Evolutionary conservation across 2,329 filamentous ascomycete genomes (phyloP), one percentile per base, ranked within the genome.

Genomic region (Colletotrichum spaethianum): DNA sequence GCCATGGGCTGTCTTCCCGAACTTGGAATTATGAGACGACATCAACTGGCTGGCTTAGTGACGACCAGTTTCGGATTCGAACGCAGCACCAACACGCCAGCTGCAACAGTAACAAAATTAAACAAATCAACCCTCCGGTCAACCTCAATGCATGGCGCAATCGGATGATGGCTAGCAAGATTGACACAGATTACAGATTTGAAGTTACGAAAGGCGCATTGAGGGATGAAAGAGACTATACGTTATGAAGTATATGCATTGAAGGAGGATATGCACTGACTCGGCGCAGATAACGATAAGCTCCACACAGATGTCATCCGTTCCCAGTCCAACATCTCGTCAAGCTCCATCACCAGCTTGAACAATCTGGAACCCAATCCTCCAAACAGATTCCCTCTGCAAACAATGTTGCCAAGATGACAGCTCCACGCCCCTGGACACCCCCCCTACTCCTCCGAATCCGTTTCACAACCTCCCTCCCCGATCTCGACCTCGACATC

Each of bases 391-490:
- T 16, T 9, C 18, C 31, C 44, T 14, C n/a, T 8, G 50, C 12
- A 48, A 50, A 48, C 38, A 55, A 72, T 69, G 67, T 46, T 53
- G 23, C 70, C 26, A 31, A 44, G 44, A 72, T 72, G 70, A 72
- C 59, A 16, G 36, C 53, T 38, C 53, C 66, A 31, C 59, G 60
- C 70, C 66, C 70, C 14, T 78, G 63, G 60, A 76, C 76, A 65
- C 79, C 81, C 26, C 87, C 87, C 42, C 87, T 98, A 68, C 91
- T 93, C 78, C 87, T 98, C 56, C 96, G 94, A 46, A 92, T 98
- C 80, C 95, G 96, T 81, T 98, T 99, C 88, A 94, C 94, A 64
- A 92, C 92, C 72, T 92, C 94, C 1, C 89, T 96, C 69, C 92
- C 94, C 20, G 96, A 98, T 80, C 89, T 98, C 48, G 89, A 92